phyloP scores from a whole-genome alignment of 2,329 filamentous ascomycete species.

The Penicillium sp. region DNA sequence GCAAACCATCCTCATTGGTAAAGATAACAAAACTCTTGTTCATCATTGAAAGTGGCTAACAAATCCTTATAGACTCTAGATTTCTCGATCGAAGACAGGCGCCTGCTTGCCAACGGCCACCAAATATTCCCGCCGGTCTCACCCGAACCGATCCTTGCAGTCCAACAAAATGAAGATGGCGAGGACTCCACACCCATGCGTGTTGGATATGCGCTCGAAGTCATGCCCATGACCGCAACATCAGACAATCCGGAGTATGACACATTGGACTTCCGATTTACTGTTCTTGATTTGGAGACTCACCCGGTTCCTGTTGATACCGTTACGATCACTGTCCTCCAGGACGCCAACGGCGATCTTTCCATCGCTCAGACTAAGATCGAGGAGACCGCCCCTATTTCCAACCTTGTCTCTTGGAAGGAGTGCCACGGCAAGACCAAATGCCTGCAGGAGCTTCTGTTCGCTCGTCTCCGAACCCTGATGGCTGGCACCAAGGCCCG shows the following conservation, averaged over 20 bases:
- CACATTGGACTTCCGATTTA: conserved; percentile 44
- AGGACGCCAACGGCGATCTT: conserved; percentile 36
- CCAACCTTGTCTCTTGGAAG: conserved; percentile 42
- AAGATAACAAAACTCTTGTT: conserved; percentile 11
- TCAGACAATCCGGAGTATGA: conserved; percentile 34
- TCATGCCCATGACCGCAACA: conserved; percentile 32
- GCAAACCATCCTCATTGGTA: conserved; percentile 39
- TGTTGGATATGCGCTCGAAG: conserved; percentile 46
- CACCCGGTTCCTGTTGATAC: conserved; percentile 47
- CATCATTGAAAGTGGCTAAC: background rate
- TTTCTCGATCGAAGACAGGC: conserved; percentile 36
- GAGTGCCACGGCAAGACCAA: conserved; percentile 43
- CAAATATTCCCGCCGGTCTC: conserved; percentile 41
- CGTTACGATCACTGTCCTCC: conserved; percentile 42
- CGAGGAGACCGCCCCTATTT: conserved; percentile 37
- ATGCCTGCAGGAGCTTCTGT: conserved; percentile 40
- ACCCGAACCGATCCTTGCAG: conserved; percentile 31
- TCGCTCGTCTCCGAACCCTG: conserved; percentile 41
- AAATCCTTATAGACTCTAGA: conserved; percentile 32
- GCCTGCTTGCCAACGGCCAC: conserved; percentile 38
- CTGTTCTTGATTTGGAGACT: conserved; percentile 45
- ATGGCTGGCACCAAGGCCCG: conserved; percentile 40
- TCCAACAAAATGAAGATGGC: conserved; percentile 40
- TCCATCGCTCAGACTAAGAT: conserved; percentile 40
- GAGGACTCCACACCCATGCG: conserved; percentile 38